Evolutionary conservation across 176 grass and related monocot genomes (phyloP), one percentile per base, ranked within the genome.

Genomic region (Carex scoparia): DNA sequence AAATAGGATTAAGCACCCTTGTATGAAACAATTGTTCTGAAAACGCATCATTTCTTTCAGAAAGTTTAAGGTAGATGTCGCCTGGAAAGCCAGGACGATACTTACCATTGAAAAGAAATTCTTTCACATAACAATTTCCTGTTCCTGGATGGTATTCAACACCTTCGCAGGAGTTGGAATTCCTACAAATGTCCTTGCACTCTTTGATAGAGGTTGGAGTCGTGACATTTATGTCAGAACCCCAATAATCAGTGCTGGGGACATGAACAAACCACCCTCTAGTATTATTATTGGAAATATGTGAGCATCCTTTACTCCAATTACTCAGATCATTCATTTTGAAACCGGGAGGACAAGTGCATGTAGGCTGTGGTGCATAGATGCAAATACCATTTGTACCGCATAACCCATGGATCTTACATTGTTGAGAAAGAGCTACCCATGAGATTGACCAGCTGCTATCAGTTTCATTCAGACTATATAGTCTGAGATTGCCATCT

Each of bases 251-350:
- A 4, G 67, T 38, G 65, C 55, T 7, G 0, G 83, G 83, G 27
- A 85, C 66, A 69, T 27, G 66, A 70, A 57, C 61, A 42, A 72
- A 70, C 65, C 15, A 12, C 31, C 14, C 49, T 57, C 18, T 59
- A 18, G 83, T 48, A 33, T 13, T 75, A 59, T 10, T 67, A 14
- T 35, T 79, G 72, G 3, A 33, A 13, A 27, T 55, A 18, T 4
- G 54, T 3, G 14, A 14, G 59, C 84, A 86, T 13, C 84, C 84
- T 79, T 79, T 66, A 79, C 71, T 86, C 71, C 84, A 86, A 38
- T 79, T 19, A 10, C 56, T 85, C 6, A 0, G 5, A 63, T 85
- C 51, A 42, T 74, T 85, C 69, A 85, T 62, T 75, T 44, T 32
- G 70, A 58, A 85, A 62, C 69, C 83, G 53, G 66, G 83, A 14